A percentile compares a stretch with the other conserved stretches of the same genome.
These are phyloP conservation scores for Bombardia bombarda DNA, from an alignment of 495 filamentous ascomycete genomes.

Conservation along the genomic window DNA sequence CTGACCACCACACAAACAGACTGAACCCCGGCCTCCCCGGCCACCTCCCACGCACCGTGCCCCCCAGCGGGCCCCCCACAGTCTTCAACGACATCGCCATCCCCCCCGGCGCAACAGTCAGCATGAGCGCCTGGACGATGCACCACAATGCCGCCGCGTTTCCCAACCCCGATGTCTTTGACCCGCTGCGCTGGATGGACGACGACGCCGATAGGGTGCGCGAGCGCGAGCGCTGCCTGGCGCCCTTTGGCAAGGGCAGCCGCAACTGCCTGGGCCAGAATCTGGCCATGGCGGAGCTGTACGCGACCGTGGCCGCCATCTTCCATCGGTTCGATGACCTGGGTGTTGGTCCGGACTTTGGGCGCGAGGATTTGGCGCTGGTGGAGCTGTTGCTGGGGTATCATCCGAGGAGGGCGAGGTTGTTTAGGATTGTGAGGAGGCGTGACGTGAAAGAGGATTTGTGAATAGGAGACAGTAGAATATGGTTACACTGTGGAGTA, in stretches of 20 bases:
- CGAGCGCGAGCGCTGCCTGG: slow-evolving; percentile 28
- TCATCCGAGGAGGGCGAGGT: slow-evolving; percentile 5
- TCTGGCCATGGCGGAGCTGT: slow-evolving; percentile 40
- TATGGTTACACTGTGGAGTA: too few species aligned
- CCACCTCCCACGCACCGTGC: slow-evolving; percentile 18
- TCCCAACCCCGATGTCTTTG: slow-evolving; percentile 29
- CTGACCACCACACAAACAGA: too few species aligned
- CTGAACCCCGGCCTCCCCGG: slow-evolving; percentile 13
- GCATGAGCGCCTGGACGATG: slow-evolving; percentile 20
- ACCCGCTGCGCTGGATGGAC: slow-evolving; percentile 40
- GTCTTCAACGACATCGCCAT: slow-evolving; percentile 13
- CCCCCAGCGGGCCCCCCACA: slow-evolving; percentile 13
- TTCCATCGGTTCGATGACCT: slow-evolving; percentile 24
- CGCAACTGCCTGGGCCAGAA: slow-evolving; percentile 42
- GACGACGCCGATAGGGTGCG: slow-evolving; percentile 15
- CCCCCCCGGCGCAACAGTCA: slow-evolving; percentile 8
- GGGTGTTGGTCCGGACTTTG: background rate
- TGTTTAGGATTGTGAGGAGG: slow-evolving; percentile 1
- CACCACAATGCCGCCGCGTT: slow-evolving; percentile 33
- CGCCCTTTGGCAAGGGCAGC: slow-evolving; percentile 37
- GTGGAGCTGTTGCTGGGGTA: slow-evolving; percentile 11
- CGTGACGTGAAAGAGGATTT: too few species aligned
- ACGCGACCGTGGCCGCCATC: slow-evolving; percentile 32
- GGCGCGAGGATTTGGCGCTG: slow-evolving; percentile 3
- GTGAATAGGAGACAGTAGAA: too few species aligned